Evolutionary conservation across 2,329 filamentous ascomycete species (phyloP).

Genomic region (Trichoderma sp.): DNA sequence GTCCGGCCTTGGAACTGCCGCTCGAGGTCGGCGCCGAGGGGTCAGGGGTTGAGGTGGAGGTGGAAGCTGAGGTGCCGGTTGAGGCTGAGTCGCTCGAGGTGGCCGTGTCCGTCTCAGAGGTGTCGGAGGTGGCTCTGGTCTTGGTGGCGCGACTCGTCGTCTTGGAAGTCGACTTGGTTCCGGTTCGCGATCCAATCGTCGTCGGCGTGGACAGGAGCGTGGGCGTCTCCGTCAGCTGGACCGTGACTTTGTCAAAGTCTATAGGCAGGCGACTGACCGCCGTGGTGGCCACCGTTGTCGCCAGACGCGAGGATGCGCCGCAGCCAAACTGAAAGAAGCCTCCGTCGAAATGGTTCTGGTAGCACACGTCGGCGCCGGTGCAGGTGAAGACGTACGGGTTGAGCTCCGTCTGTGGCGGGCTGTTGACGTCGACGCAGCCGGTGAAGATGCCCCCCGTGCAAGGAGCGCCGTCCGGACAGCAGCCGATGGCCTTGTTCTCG

Average conservation of each 20-base stretch:
- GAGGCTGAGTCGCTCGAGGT: slow-evolving; percentile 13
- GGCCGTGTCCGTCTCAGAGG: slow-evolving; percentile 7
- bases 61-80: slow-evolving; percentile 5
- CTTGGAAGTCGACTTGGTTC: background rate
- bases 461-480: slow-evolving; percentile 50
- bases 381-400: slow-evolving; percentile 59
- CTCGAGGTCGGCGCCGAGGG: slow-evolving; percentile 31
- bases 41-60: slow-evolving; percentile 22
- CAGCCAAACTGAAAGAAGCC: slow-evolving; percentile 58
- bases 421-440: slow-evolving; percentile 53
- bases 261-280: slow-evolving; percentile 40
- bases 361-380: slow-evolving; percentile 49
- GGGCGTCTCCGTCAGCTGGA: slow-evolving; percentile 40
- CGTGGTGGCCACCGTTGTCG: slow-evolving; percentile 46
- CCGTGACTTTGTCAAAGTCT: slow-evolving; percentile 38
- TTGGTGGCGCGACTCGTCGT: background rate
- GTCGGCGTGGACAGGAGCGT: slow-evolving; percentile 41
- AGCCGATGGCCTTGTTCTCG: slow-evolving; percentile 49
- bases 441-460: slow-evolving; percentile 58
- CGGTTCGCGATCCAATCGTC: slow-evolving; percentile 34
- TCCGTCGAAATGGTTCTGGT: slow-evolving; percentile 52
- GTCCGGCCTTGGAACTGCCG: slow-evolving; percentile 38
- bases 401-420: slow-evolving; percentile 46
- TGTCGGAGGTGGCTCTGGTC: background rate
- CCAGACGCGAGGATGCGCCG: slow-evolving; percentile 46